phyloP scores from a whole-genome alignment of 2,329 filamentous ascomycete species.

The Aquanectria penicillioides region DNA sequence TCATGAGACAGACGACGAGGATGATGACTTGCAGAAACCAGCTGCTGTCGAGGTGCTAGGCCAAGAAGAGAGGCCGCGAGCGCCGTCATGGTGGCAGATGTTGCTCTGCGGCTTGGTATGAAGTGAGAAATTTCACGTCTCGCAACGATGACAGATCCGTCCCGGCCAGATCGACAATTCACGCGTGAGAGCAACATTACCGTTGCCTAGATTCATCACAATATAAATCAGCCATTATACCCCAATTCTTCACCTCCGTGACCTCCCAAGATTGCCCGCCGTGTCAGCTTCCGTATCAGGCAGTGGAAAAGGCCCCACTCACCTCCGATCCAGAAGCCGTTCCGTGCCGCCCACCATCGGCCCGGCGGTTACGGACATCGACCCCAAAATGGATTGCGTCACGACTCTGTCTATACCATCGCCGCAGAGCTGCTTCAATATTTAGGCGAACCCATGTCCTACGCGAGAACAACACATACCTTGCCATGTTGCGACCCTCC shows the following conservation, averaged over 20 bases:
- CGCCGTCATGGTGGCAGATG: conserved; percentile 36
- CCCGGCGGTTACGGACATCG: conserved; percentile 8
- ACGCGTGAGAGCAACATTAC: too few relatives aligned
- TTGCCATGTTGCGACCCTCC: not conserved
- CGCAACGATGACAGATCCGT: too few relatives aligned
- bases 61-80: conserved; percentile 3
- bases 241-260: not conserved
- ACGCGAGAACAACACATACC: conserved; percentile 6
- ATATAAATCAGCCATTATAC: not conserved
- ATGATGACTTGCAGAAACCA: conserved; percentile 37
- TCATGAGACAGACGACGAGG: conserved; percentile 34
- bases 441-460: not conserved
- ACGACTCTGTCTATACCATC: conserved; percentile 9
- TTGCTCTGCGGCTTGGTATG: conserved; percentile 43
- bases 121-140: too few relatives aligned
- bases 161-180: too few relatives aligned
- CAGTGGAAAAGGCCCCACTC: conserved; percentile 4
- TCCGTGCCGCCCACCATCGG: conserved; percentile 19
- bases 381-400: conserved; percentile 7
- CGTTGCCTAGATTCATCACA: not conserved
- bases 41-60: not conserved
- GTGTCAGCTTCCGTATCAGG: conserved; percentile 13
- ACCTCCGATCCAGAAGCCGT: conserved; percentile 21
- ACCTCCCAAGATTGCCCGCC: not conserved
- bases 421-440: not conserved